Base-by-base conservation (phyloP, 345 rosid species). In the Hypericum perforatum region DNA sequence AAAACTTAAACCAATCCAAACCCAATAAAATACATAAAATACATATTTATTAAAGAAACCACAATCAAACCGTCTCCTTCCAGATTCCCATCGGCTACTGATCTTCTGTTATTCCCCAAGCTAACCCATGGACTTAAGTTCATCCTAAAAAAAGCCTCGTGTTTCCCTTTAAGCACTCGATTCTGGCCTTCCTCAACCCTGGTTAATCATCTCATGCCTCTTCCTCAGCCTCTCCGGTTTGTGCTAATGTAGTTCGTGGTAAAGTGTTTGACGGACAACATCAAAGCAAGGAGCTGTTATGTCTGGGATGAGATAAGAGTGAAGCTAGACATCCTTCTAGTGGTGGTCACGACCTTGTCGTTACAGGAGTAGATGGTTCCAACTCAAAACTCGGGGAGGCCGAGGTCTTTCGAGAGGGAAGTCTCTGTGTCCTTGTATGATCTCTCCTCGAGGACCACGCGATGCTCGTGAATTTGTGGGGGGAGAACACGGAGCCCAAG, bases 71-170 rank as follows among this genome's bases (percentile, higher is more conserved):
- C n/a, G n/a, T n/a, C n/a, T n/a, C n/a, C n/a, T n/a, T n/a, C n/a
- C n/a, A n/a, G n/a, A n/a, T n/a, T n/a, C n/a, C n/a, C n/a, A n/a
- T n/a, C n/a, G n/a, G n/a, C n/a, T n/a, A n/a, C n/a, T n/a, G n/a
- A n/a, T n/a, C n/a, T n/a, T n/a, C n/a, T n/a, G n/a, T n/a, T n/a
- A n/a, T n/a, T n/a, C n/a, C n/a, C n/a, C n/a, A n/a, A n/a, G n/a
- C n/a, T n/a, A 43, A 90, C 69, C 56, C 84, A 43, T 2, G 79
- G 79, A 32, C 89, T 76, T 15, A 91, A 45, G 63, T 91, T 85
- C 92, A 87, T 82, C 98, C 98, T 87, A 66, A 91, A 65, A 91
- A 91, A 32, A 91, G 22, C 43, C 98, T 96, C 2, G 96, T 96
- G 68, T 87, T 91, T 0, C 98, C 96, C 56, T 71, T 66, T 52